Percentiles rank a stretch among this genome's conserved stretches.
These are phyloP conservation scores for Eurotiales sp. DNA, from an alignment of 2,329 filamentous ascomycete genomes.

Conservation along the genomic window DNA sequence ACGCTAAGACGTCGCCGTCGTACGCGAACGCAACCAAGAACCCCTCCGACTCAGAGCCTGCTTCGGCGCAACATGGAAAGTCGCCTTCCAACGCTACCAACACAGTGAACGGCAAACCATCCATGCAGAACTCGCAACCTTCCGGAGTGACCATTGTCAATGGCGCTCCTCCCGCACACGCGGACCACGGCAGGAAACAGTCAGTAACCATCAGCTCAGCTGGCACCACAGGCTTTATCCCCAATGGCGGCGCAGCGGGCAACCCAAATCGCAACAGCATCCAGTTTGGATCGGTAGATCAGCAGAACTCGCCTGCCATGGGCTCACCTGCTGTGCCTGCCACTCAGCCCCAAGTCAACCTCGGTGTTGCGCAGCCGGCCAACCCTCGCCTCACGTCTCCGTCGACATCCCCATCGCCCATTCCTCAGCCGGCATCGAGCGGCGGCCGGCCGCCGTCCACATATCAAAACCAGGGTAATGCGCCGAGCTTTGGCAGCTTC, in stretches of 20 bases:
- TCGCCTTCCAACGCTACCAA: conserved; percentile 64
- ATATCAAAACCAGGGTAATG: conserved; percentile 65
- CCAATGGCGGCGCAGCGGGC: conserved; percentile 68
- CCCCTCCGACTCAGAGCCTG: conserved; percentile 50
- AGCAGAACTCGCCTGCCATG: conserved; percentile 59
- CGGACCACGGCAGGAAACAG: conserved; percentile 75
- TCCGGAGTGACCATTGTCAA: conserved; percentile 61
- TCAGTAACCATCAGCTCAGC: conserved; percentile 90
- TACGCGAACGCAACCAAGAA: conserved; percentile 63
- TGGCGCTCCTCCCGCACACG: conserved; percentile 53
- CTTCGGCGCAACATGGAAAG: conserved; percentile 54
- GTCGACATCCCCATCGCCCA: conserved; percentile 84
- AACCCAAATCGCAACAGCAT: conserved; percentile 53
- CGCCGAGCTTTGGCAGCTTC: conserved; percentile 78
- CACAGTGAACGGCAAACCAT: conserved; percentile 71
- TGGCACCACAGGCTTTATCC: conserved; percentile 68
- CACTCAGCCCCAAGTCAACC: conserved; percentile 36
- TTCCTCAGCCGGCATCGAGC: conserved; percentile 81
- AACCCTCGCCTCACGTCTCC: conserved; percentile 78
- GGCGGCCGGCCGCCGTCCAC: conserved; percentile 77
- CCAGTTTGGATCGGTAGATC: conserved; percentile 74
- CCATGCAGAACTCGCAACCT: conserved; percentile 44
- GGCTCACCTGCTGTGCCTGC: conserved; percentile 55
- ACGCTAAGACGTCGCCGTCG: conserved; percentile 47
- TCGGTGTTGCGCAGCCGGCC: conserved; percentile 51